Percentiles rank a stretch among this genome's conserved stretches.
Evolutionary conservation across 2,329 filamentous ascomycete genomes (phyloP).

Genomic region (Stachybotrys chartarum): DNA sequence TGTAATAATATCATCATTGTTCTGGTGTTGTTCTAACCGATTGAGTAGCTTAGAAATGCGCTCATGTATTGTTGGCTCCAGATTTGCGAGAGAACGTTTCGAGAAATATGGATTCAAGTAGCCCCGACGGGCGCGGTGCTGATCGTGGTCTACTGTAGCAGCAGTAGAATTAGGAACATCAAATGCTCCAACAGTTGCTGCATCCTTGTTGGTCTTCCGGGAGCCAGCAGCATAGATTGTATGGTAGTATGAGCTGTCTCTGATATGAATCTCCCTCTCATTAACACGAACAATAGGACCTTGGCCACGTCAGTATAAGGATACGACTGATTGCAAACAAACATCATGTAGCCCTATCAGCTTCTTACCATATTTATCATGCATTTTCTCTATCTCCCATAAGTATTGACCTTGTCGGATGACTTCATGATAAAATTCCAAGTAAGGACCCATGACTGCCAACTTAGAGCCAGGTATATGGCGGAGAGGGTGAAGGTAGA

Average conservation of each 20-base stretch:
- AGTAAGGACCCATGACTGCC: conserved; percentile 14
- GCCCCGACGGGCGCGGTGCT: conserved; percentile 6
- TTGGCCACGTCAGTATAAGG: neutral
- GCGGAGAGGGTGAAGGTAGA: conserved; percentile 22
- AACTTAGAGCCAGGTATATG: conserved; percentile 21
- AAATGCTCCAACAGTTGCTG: conserved; percentile 2
- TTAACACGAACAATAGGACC: conserved; percentile 25
- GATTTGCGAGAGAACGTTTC: conserved; percentile 7
- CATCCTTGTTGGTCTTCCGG: conserved; percentile 5
- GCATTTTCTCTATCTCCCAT: conserved; percentile 16
- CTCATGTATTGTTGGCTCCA: conserved; percentile 11
- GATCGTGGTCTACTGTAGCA: conserved; percentile 7
- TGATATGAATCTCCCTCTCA: conserved; percentile 22
- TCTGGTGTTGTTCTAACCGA: conserved; percentile 3
- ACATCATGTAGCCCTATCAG: too few species aligned
- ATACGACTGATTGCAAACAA: neutral
- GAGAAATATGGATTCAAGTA: conserved; percentile 16
- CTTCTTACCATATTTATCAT: conserved; percentile 20
- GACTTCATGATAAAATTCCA: conserved; percentile 21
- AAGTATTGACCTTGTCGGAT: conserved; percentile 14
- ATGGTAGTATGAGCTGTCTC: conserved; percentile 15
- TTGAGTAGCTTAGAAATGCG: conserved; percentile 5
- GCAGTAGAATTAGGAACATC: conserved; percentile 4
- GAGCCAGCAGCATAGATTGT: conserved; percentile 13
- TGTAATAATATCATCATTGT: neutral